These are phyloP conservation scores for Crataegus laevigata DNA, from an alignment of 306 rosid genomes.

Conservation along the genomic window DNA sequence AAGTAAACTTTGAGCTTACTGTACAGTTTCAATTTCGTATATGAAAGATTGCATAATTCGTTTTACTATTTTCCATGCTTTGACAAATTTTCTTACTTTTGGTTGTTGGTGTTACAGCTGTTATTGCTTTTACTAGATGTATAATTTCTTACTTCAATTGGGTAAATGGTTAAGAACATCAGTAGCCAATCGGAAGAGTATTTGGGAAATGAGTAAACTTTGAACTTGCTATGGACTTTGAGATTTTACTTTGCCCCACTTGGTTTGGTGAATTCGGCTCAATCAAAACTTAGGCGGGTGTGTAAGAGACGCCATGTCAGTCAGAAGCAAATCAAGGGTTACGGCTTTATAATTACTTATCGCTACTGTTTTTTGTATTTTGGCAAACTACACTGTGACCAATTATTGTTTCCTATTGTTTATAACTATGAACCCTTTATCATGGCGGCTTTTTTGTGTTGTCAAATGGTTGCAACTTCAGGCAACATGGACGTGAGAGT, in stretches of 20 bases:
- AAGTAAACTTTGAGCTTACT: neutral
- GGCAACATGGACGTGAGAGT: slow-evolving; percentile 49
- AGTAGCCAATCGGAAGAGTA: neutral
- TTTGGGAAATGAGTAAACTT: neutral
- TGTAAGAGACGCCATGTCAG: too few relatives aligned
- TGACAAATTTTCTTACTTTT: neutral
- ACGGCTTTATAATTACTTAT: neutral
- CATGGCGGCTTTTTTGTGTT: neutral
- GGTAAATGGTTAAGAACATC: neutral
- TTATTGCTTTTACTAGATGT: neutral
- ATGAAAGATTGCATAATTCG: neutral
- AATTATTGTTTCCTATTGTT: neutral
- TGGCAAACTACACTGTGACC: neutral
- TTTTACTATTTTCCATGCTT: neutral
- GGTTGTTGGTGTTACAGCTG: neutral
- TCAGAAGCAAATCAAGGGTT: neutral
- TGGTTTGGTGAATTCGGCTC: neutral
- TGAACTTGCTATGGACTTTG: neutral
- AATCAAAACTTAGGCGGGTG: neutral
- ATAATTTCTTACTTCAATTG: neutral
- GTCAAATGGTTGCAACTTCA: slow-evolving; percentile 8
- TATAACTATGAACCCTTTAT: neutral
- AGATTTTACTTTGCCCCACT: neutral
- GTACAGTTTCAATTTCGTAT: neutral
- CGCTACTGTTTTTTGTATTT: neutral